Base-by-base conservation (phyloP, 2,329 filamentous ascomycete species). In the Botrytis fragariae region DNA sequence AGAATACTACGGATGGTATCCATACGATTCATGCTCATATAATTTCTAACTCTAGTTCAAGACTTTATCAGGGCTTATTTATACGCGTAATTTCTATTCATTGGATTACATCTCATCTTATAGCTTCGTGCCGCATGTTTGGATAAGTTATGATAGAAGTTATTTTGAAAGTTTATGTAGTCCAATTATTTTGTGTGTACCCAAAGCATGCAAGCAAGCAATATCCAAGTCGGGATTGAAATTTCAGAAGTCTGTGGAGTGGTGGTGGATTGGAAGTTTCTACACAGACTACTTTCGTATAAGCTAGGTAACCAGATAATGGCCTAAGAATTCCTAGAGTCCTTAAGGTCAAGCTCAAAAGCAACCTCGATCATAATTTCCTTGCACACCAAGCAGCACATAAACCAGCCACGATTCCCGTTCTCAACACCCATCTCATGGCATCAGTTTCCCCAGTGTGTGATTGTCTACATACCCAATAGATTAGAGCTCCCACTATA, bases 361-460 rank as follows among this genome's bases (percentile, higher is more conserved):
- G 48, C 35, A 61, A 39, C 3, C 22, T 62, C 48, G 35, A 62
- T 62, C 60, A 62, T 39, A 62, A 42, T 62, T 42, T 62, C 60
- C 60, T 39, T 16, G 60, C 60, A 25, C 35, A 62, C 60, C 60
- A 62, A 42, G 60, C 60, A 42, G 60, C 60, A n/a, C 22, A 62
- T 14, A 35, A 14, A n/a, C 60, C 22, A 39, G 60, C 60, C 10
- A 62, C 60, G 9, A 62, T 62, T 62, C 60, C 60, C 35, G 37
- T 62, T n/a, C 60, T 62, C 25, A 62, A 39, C 12, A 62, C 60
- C 60, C 60, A 62, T 37, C 60, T 62, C 35, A 62, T 39, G 35
- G 60, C 60, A 10, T 62, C 60, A 1, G 60, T 62, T 16, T 39
- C 60, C 22, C 60, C 60, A 39, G 25, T 22, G n/a, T 62, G 35